phyloP scores from a whole-genome alignment of 1,284 basidiomycete species.

The Cutaneotrichosporon daszewskae region DNA sequence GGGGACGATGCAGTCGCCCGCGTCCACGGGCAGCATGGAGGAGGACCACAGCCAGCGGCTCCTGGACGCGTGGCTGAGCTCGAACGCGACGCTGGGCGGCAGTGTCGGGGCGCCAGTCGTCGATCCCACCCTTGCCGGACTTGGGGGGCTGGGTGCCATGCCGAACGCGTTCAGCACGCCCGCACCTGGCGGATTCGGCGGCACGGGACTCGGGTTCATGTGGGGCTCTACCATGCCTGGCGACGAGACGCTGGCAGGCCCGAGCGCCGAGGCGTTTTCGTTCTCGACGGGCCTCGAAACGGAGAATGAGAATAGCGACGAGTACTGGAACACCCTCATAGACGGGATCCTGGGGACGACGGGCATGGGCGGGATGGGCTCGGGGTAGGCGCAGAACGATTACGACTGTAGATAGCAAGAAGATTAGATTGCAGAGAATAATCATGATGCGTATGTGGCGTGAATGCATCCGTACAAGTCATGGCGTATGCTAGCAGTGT shows the following conservation, averaged over 20 bases:
- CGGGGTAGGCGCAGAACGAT: too few relatives aligned
- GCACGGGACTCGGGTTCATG: constrained; percentile 1
- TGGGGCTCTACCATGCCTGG: background rate
- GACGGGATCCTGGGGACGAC: constrained; percentile 24
- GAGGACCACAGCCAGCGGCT: constrained; percentile 46
- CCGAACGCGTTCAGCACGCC: background rate
- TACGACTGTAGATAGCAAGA: too few relatives aligned
- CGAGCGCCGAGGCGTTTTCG: constrained; percentile 1
- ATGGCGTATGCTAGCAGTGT: background rate
- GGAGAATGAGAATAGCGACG: constrained; percentile 30
- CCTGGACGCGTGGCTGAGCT: constrained; percentile 46
- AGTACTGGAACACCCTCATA: constrained; percentile 48
- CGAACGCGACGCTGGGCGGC: constrained; percentile 37
- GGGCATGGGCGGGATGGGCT: constrained; percentile 1
- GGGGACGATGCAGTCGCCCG: constrained; percentile 13
- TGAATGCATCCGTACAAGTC: constrained; percentile 4
- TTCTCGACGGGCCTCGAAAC: constrained; percentile 8
- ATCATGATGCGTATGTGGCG: background rate
- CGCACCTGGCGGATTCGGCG: background rate
- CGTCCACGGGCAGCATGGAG: constrained; percentile 26
- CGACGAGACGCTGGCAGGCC: constrained; percentile 1
- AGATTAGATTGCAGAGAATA: background rate
- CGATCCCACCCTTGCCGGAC: constrained; percentile 2
- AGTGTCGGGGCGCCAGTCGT: constrained; percentile 5
- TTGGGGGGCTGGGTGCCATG: background rate